Conservation (phyloP, 352 stramenopile genomes). For the Lagenidium giganteum region DNA sequence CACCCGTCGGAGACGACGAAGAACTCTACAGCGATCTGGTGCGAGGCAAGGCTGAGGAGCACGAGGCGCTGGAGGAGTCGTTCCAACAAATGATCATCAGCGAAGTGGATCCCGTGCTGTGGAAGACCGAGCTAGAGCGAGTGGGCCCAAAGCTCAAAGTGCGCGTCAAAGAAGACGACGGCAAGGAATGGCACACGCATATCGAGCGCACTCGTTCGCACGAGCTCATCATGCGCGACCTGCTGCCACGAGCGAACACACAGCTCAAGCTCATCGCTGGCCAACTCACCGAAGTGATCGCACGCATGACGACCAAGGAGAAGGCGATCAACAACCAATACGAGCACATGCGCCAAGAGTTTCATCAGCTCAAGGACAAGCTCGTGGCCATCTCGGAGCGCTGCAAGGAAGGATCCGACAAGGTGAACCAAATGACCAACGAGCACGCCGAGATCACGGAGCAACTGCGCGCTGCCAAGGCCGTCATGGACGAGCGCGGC, state of each 20-base stretch:
- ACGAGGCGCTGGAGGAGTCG: conserved; percentile 59
- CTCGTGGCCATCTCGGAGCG: conserved; percentile 50
- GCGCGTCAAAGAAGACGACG: conserved; percentile 41
- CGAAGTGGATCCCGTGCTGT: conserved; percentile 70
- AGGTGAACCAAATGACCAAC: conserved; percentile 73
- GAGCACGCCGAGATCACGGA: conserved; percentile 69
- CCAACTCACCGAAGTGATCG: conserved; percentile 52
- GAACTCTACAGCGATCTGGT: conserved; percentile 64
- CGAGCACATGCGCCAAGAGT: conserved; percentile 62
- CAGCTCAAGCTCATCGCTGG: conserved; percentile 57
- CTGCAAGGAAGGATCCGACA: conserved; percentile 59
- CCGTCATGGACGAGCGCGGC: conserved; percentile 70
- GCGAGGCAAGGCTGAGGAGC: conserved; percentile 31
- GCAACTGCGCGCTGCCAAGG: conserved; percentile 72
- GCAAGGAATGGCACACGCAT: conserved; percentile 78
- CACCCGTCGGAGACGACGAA: conserved; percentile 27
- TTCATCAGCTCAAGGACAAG: conserved; percentile 58
- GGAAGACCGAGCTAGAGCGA: conserved; percentile 82
- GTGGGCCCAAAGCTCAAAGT: conserved; percentile 71
- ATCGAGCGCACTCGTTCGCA: conserved; percentile 76
- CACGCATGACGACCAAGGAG: conserved; percentile 65
- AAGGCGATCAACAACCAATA: conserved; percentile 83
- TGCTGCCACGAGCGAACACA: conserved; percentile 46
- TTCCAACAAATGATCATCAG: conserved; percentile 86
- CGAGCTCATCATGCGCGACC: conserved; percentile 47